Evolutionary conservation across 139 green algal genomes (phyloP).

Genomic region (Zygnema cylindricum): DNA sequence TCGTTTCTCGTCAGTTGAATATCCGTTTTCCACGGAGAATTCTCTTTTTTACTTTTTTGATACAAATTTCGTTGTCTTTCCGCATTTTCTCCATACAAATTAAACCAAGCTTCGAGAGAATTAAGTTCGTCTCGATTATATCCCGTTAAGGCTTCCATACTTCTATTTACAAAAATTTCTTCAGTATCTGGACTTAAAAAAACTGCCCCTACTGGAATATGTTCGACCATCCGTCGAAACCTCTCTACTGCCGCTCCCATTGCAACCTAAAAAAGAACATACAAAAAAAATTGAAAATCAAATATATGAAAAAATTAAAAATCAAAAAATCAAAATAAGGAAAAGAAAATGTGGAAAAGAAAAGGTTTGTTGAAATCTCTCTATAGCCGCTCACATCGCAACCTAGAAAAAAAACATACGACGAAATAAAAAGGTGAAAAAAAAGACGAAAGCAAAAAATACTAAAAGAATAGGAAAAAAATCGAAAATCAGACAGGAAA

Average conservation of each 20-base stretch:
- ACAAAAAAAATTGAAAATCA: too few relatives aligned
- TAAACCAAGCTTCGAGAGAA: slow-evolving; percentile 14
- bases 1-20: slow-evolving; percentile 27
- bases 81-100: slow-evolving; percentile 21
- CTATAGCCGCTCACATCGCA: too few relatives aligned
- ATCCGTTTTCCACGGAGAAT: neutral
- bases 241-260: neutral
- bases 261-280: neutral
- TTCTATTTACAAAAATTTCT: slow-evolving; percentile 26
- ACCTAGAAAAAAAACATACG: too few relatives aligned
- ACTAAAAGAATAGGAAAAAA: too few relatives aligned
- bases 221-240: slow-evolving; percentile 30
- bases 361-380: too few relatives aligned
- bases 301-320: too few relatives aligned
- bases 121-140: slow-evolving; percentile 2
- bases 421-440: too few relatives aligned
- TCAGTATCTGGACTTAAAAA: neutral
- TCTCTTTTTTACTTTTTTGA: neutral
- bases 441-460: too few relatives aligned
- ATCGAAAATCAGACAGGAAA: too few relatives aligned
- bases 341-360: too few relatives aligned
- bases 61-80: neutral
- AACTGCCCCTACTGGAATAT: slow-evolving; percentile 27
- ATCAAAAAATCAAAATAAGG: too few relatives aligned
- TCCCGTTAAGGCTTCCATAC: slow-evolving; percentile 19